A percentile compares a stretch with the other conserved stretches of the same genome.
These are phyloP conservation scores for Arthrocladium fulminans DNA, from an alignment of 2,329 filamentous ascomycete species.

Conservation along the genomic window DNA sequence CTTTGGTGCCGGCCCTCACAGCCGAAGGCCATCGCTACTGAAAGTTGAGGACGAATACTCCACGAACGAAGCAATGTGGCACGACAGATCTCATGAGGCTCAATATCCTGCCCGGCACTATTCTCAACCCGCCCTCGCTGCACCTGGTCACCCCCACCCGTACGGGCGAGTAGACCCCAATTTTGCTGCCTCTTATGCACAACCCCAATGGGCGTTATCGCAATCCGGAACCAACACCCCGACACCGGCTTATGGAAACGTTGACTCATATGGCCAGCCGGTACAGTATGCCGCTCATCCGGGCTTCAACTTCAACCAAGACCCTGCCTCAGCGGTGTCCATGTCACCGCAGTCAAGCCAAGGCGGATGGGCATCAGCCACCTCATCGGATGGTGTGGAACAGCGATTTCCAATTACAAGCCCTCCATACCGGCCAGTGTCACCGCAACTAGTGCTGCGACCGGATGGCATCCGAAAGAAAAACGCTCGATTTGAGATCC, in stretches of 20 bases:
- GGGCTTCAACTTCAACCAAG: conserved; percentile 37
- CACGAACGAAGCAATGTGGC: conserved; percentile 44
- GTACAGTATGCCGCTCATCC: conserved; percentile 33
- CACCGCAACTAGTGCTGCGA: conserved; percentile 57
- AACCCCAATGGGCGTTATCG: conserved; percentile 55
- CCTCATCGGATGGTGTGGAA: conserved; percentile 40
- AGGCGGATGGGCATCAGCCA: conserved; percentile 42
- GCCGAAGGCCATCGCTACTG: conserved; percentile 38
- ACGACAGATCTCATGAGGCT: conserved; percentile 39
- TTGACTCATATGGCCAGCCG: conserved; percentile 44
- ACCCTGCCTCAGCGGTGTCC: conserved; percentile 44
- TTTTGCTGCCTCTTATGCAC: conserved; percentile 34
- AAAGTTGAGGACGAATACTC: conserved; percentile 45
- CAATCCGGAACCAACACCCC: conserved; percentile 65
- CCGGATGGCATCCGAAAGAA: conserved; percentile 95
- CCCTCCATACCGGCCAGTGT: conserved; percentile 47
- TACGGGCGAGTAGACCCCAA: conserved; percentile 56
- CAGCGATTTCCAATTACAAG: conserved; percentile 20
- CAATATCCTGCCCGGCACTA: conserved; percentile 33
- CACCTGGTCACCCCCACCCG: conserved; percentile 44
- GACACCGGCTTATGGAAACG: conserved; percentile 60
- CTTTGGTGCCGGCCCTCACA: conserved; percentile 31
- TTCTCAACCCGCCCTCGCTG: conserved; percentile 36
- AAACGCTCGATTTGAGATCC: conserved; percentile 96
- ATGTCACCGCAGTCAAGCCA: conserved; percentile 56